Evolutionary conservation across 2,329 filamentous ascomycete species (phyloP).

Genomic region (Alternaria gaisen): DNA sequence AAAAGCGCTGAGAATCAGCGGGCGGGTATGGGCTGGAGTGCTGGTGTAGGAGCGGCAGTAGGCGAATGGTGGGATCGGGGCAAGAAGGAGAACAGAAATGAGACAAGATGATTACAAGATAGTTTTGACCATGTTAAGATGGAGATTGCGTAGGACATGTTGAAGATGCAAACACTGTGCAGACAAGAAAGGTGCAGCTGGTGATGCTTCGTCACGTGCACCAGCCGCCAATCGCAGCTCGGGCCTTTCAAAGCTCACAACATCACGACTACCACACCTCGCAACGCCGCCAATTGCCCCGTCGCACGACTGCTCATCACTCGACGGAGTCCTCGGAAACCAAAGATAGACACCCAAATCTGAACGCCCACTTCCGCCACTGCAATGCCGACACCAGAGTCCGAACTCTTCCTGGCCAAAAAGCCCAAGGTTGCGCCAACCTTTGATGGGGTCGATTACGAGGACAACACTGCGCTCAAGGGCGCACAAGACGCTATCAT

Average conservation of each 20-base stretch:
- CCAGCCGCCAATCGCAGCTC: constrained; percentile 20
- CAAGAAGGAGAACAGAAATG: constrained; percentile 6
- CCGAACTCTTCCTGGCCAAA: constrained; percentile 80
- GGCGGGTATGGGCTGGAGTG: constrained; percentile 1
- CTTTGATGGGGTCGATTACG: constrained; percentile 87
- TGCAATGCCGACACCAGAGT: constrained; percentile 84
- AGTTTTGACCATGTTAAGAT: background rate
- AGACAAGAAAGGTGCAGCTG: background rate
- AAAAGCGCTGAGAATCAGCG: background rate
- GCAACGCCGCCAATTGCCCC: constrained; percentile 26
- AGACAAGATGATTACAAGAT: background rate
- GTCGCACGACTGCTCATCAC: constrained; percentile 4
- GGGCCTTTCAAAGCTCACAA: constrained; percentile 21
- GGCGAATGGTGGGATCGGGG: constrained; percentile 15
- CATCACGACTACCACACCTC: constrained; percentile 13
- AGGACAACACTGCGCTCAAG: constrained; percentile 82
- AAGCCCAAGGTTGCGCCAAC: constrained; percentile 84
- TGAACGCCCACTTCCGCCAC: constrained; percentile 18
- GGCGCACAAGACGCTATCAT: constrained; percentile 83
- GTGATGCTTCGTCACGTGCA: constrained; percentile 21
- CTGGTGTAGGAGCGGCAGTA: constrained; percentile 2
- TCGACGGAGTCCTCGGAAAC: constrained; percentile 2
- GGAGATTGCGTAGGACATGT: no score
- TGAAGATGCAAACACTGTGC: background rate
- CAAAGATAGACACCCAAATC: background rate